A percentile compares a stretch with the other conserved stretches of the same genome.
These are phyloP conservation scores for Geosmithia morbida DNA, from an alignment of 2,329 filamentous ascomycete species.

Conservation along the genomic window DNA sequence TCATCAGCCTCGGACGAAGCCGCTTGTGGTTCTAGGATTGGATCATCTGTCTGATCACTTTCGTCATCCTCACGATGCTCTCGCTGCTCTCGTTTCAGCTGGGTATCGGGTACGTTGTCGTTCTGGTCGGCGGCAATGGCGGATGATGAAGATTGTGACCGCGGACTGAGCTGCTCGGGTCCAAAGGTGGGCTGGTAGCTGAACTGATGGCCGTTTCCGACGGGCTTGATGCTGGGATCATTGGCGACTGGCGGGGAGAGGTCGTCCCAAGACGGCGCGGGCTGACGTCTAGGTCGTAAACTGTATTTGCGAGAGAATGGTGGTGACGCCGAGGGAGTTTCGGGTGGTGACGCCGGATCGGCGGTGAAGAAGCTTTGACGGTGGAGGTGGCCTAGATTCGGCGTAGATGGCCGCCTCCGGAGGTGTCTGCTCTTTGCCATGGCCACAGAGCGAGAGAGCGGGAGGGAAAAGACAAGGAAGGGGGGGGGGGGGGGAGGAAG, in stretches of 20 bases:
- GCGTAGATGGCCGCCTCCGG: slow-evolving; percentile 23
- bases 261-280: slow-evolving; percentile 13
- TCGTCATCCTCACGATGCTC: not conserved
- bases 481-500: not conserved
- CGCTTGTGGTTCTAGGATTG: not conserved
- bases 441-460: not conserved
- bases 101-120: slow-evolving; percentile 4
- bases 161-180: slow-evolving; percentile 20
- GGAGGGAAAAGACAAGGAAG: not conserved
- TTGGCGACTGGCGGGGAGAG: slow-evolving; percentile 14
- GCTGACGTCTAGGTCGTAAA: slow-evolving; percentile 14
- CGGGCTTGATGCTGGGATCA: slow-evolving; percentile 26
- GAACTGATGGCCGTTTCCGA: slow-evolving; percentile 25
- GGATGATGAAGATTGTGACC: slow-evolving; percentile 11
- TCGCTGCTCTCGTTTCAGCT: not conserved
- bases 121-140: slow-evolving; percentile 6
- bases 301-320: slow-evolving; percentile 17
- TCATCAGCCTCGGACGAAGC: not conserved
- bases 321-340: slow-evolving; percentile 27
- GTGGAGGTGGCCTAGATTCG: slow-evolving; percentile 16
- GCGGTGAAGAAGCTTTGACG: slow-evolving; percentile 8
- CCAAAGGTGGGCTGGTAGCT: slow-evolving; percentile 21
- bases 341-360: slow-evolving; percentile 31
- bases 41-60: slow-evolving; percentile 1
- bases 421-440: slow-evolving; percentile 18